A percentile compares a stretch with the other conserved stretches of the same genome.
These are phyloP conservation scores for Pseudocercospora pini-densiflorae DNA, from an alignment of 2,329 filamentous ascomycete genomes.

Conservation along the genomic window DNA sequence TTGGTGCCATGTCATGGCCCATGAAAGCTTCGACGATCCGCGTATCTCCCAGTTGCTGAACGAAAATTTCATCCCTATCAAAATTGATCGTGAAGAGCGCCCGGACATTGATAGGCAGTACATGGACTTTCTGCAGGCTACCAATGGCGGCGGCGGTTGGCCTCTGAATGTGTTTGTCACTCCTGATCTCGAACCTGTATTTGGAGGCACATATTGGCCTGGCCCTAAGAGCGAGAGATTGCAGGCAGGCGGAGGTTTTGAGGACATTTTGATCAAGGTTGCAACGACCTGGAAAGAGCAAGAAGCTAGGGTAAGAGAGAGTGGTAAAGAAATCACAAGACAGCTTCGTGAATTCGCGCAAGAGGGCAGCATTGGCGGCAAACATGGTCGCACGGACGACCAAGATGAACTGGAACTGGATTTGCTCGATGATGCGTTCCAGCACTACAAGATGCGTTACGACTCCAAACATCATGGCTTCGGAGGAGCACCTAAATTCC, in stretches of 20 bases:
- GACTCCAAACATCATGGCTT: conserved; percentile 83
- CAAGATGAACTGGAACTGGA: conserved; percentile 84
- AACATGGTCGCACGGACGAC: conserved; percentile 34
- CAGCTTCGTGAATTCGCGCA: conserved; percentile 87
- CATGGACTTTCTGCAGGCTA: conserved; percentile 97
- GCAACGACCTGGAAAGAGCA: conserved; percentile 77
- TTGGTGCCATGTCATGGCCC: conserved; percentile 86
- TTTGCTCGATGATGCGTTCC: conserved; percentile 85
- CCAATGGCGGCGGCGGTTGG: conserved; percentile 89
- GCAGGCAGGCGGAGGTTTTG: conserved; percentile 71
- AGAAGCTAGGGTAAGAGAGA: conserved; percentile 78
- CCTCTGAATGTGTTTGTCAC: conserved; percentile 97
- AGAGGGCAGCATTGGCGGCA: conserved; percentile 70
- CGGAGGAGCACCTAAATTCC: conserved; percentile 77
- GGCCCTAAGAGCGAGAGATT: conserved; percentile 67
- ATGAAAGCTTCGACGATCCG: conserved; percentile 85
- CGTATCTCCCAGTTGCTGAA: conserved; percentile 84
- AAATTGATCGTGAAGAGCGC: conserved; percentile 91
- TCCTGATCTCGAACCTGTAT: conserved; percentile 88
- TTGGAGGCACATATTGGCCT: conserved; percentile 96
- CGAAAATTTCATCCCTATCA: conserved; percentile 84
- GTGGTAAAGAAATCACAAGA: conserved; percentile 78
- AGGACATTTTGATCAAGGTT: conserved; percentile 82
- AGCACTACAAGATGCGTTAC: conserved; percentile 78
- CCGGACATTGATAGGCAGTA: conserved; percentile 95